Base-by-base conservation (phyloP, 495 filamentous ascomycete species). In the Talaromyces nanjingensis region DNA sequence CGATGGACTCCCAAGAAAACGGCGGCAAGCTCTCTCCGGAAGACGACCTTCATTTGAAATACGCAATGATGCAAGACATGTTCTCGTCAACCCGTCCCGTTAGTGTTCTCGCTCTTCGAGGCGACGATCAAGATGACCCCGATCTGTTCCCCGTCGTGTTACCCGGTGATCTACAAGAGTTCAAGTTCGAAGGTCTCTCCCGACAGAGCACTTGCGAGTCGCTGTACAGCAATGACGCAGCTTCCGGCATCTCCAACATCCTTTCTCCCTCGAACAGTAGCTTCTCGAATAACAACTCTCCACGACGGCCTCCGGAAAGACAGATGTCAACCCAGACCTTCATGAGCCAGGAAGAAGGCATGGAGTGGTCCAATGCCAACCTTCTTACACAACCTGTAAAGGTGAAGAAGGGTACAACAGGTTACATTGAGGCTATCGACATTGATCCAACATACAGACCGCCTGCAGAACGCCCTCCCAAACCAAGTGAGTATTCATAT, bases 351-450 rank as follows among this genome's bases (percentile, higher is more conserved):
- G 71, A 75, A 34, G 71, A 72, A 12, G 68, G 64, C 2, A 70
- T 68, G 16, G 64, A 70, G 8, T 65, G 64, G 24, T 66, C 71
- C 6, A 64, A 62, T 39, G 63, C 63, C 31, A 68, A 59, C 1
- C 22, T 57, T 5, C 42, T 73, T 22, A 74, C 69, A 18, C 66
- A 73, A 6, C 70, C 84, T 4, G 74, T 79, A 11, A 83, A 81
- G 59, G 71, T 88, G 1, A 78, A 79, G 58, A 78, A 73, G 63
- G 71, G 88, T 63, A 62, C 70, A 4, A 70, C 86, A 27, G 89
- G 90, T 1, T 97, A 87, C 86, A 93, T 98, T 63, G 93, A 99
- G 71, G 92, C 91, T 1, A 75, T 96, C 6, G 94, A 89, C 45
- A 91, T 98, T 27, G 96, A 99, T 73, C 80, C 86, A 11, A 79